phyloP scores from a whole-genome alignment of 1,284 basidiomycete genomes.

The Amylostereum chailletii region DNA sequence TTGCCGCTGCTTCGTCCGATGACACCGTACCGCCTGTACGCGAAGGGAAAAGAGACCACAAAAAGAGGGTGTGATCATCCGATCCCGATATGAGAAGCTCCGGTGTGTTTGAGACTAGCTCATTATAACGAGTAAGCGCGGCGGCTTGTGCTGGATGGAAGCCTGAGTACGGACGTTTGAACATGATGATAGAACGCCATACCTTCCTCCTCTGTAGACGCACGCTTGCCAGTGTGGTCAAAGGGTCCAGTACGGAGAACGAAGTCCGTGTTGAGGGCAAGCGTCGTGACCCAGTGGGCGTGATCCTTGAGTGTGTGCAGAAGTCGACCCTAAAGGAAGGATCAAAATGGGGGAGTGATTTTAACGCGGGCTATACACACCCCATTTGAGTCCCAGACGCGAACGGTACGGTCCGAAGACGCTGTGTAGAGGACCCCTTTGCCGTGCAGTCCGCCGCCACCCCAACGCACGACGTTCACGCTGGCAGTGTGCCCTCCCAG shows the following conservation, averaged over 20 bases:
- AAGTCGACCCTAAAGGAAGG: conserved; percentile 41
- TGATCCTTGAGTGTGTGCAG: conserved; percentile 85
- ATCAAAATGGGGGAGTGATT: too few species aligned
- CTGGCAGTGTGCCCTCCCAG: conserved; percentile 91
- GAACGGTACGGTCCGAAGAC: conserved; percentile 87
- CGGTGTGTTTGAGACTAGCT: conserved; percentile 57
- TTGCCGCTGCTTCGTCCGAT: conserved; percentile 22
- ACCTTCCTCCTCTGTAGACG: conserved; percentile 77
- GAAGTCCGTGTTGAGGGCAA: conserved; percentile 94
- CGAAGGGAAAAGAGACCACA: conserved; percentile 75
- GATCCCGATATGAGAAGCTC: conserved; percentile 91
- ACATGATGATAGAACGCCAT: background rate
- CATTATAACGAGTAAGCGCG: conserved; percentile 70
- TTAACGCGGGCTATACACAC: conserved; percentile 29
- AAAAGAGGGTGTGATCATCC: conserved; percentile 91
- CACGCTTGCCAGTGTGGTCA: conserved; percentile 76
- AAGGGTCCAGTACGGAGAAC: conserved; percentile 92
- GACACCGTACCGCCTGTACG: conserved; percentile 26
- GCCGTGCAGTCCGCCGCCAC: conserved; percentile 60
- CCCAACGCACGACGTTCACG: conserved; percentile 96
- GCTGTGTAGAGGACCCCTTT: conserved; percentile 90
- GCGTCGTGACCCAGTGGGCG: conserved; percentile 97
- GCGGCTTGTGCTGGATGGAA: conserved; percentile 55
- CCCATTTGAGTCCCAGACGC: conserved; percentile 85
- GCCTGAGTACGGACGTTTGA: conserved; percentile 2